Evolutionary conservation across 1,284 basidiomycete genomes (phyloP).

Genomic region (Irpex lacteus): DNA sequence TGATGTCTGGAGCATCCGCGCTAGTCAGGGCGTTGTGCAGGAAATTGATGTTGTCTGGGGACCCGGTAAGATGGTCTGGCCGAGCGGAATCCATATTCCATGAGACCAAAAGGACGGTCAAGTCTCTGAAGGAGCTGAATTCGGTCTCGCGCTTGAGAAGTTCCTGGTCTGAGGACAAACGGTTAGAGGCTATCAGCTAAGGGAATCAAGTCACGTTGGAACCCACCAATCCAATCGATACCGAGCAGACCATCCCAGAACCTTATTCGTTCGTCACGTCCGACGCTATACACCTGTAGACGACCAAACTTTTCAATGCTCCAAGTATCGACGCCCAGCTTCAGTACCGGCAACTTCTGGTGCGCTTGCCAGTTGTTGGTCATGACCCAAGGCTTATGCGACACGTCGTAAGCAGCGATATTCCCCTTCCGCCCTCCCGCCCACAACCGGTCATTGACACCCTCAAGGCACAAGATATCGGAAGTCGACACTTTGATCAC

Average conservation of each 20-base stretch:
- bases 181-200: not conserved
- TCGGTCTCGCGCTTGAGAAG: constrained; percentile 71
- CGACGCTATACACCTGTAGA: constrained; percentile 76
- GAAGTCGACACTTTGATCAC: constrained; percentile 78
- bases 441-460: constrained; percentile 83
- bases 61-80: constrained; percentile 68
- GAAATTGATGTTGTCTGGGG: constrained; percentile 68
- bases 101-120: constrained; percentile 82
- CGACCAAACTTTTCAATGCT: constrained; percentile 63
- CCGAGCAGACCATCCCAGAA: constrained; percentile 92
- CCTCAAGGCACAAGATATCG: constrained; percentile 77
- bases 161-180: constrained; percentile 56
- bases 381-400: constrained; percentile 73
- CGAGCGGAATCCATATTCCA: constrained; percentile 94
- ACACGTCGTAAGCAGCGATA: constrained; percentile 83
- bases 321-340: constrained; percentile 69
- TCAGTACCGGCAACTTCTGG: constrained; percentile 71
- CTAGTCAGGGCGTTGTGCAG: constrained; percentile 69
- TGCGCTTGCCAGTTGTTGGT: constrained; percentile 93
- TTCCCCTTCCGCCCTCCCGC: constrained; percentile 79
- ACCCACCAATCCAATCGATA: constrained; percentile 82
- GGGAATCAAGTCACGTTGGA: not conserved
- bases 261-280: constrained; percentile 71
- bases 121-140: constrained; percentile 78
- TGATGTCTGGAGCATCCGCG: constrained; percentile 80